Base-by-base conservation (phyloP, 2,329 filamentous ascomycete species). In the Aureobasidium musti region DNA sequence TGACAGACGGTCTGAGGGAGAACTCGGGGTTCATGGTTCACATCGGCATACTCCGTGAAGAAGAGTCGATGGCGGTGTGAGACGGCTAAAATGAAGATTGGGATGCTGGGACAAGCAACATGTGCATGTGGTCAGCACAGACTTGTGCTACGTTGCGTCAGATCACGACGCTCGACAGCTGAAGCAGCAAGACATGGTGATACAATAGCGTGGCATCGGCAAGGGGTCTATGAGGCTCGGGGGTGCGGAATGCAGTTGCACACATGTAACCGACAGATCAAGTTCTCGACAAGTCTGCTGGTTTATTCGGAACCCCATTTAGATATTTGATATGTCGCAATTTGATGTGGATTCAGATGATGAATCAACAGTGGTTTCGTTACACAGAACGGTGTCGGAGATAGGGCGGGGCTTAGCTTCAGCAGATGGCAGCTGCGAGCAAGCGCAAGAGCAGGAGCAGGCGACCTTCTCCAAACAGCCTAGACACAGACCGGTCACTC, bases 11-110 rank as follows among this genome's bases (percentile, higher is more conserved):
- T 1, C 75, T 97, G 70, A 82, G 81, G 66, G 82, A 86, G 7
- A 84, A 84, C 19, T 86, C 86, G 26, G 93, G 93, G 6, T 97
- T 96, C 78, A 87, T 91, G 35, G 86, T 97, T 8, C 92, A 98
- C 79, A 72, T 96, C 23, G 90, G 92, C 14, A 76, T 93, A 26
- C 77, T 93, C 68, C 49, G 61, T 23, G 14, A 21, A 17, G 45
- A 19, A 17, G n/a, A 5, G 3, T 39, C 21, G 23, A 21, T 3
- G 13, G 47, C 23, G 33, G 33, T 53, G 47, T 63, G 35, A 63
- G 56, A 60, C 35, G 41, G 41, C 23, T 33, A 5, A 17, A 23
- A 43, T 30, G 23, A 5, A 43, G 53, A 21, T 2, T 41, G 35
- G 7, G 11, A 21, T 4, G 17, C 33, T 43, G 45, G n/a, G 41